Base-by-base conservation (phyloP, 225 moss, liverwort and hornwort genomes). In the Straminergon stramineum region DNA sequence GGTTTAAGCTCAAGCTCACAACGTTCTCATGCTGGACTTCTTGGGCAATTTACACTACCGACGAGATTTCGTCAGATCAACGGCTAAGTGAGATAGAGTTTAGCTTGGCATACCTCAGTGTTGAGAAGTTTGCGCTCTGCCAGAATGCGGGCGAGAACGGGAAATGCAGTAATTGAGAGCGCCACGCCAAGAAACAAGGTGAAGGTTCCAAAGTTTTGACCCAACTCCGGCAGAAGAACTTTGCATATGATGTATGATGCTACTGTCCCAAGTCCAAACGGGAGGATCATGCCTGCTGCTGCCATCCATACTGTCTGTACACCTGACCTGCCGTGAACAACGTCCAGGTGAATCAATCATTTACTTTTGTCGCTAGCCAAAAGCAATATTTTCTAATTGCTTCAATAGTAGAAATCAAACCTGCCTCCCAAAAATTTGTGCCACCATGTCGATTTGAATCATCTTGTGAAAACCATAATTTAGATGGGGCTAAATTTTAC, bases 131-230 rank as follows among this genome's bases (percentile, higher is more conserved):
- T 97, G 13, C 94, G 95, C 79, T 97, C 97, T 63, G 96, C 87
- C 53, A 97, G 92, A 66, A 97, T 96, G 90, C 95, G 95, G 58
- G 96, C 96, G 15, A 97, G 94, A 48, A 97, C 96, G 19, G 96
- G 96, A 73, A 97, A 97, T 41, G 97, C 96, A 68, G 97, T 97
- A 53, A 96, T 93, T 65, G 96, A 96, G 30, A 96, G 81, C 57
- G 97, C 91, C 43, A 96, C 96, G 56, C 96, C 95, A 58, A 96
- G 90, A 87, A 97, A 97, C 53, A 96, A 52, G 28, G 95, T 62
- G 86, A 96, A 96, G 20, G 96, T 87, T 83, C 85, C 93, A 51
- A 94, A 91, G 51, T 89, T 90, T 68, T 81, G 65, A 39, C 74
- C 53, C 13, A 71, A 79, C 57, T 87, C 73, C 84, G 80, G n/a